phyloP scores from a whole-genome alignment of 2,329 filamentous ascomycete genomes.

The Fusarium bactridioides region DNA sequence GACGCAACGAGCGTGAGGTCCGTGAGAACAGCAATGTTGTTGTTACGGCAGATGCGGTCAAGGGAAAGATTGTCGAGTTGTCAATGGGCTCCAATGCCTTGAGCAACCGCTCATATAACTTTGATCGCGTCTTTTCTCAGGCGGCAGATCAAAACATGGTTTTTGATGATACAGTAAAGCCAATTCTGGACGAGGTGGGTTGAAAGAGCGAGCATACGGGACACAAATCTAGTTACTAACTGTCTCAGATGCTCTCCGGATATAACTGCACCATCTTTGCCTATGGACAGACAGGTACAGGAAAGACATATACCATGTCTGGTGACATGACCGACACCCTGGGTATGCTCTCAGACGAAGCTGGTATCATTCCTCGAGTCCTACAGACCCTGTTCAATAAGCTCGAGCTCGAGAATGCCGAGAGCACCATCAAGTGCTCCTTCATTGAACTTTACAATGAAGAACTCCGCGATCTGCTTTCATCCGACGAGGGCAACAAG shows the following conservation, averaged over 20 bases:
- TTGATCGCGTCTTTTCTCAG: constrained; percentile 96
- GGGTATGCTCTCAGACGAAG: constrained; percentile 86
- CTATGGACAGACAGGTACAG: constrained; percentile 96
- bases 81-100: constrained; percentile 92
- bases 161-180: constrained; percentile 93
- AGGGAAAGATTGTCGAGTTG: constrained; percentile 82
- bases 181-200: constrained; percentile 88
- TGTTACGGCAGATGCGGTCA: constrained; percentile 85
- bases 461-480: constrained; percentile 88
- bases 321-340: constrained; percentile 92
- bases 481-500: constrained; percentile 81
- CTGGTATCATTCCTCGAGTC: constrained; percentile 93
- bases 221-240: constrained; percentile 1
- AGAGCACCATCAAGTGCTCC: constrained; percentile 94
- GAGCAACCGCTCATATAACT: constrained; percentile 95
- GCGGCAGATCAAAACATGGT: constrained; percentile 94
- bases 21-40: constrained; percentile 95
- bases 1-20: constrained; percentile 90
- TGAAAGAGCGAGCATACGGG: neutral
- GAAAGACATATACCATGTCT: constrained; percentile 99
- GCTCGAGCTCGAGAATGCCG: constrained; percentile 78
- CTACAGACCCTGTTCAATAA: constrained; percentile 87
- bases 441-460: constrained; percentile 99
- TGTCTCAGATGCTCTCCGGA: constrained; percentile 81
- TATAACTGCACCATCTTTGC: constrained; percentile 99